A percentile compares a stretch with the other conserved stretches of the same genome.
Conservation (phyloP, 129 eudicot genomes). For the Flaveria bidentis region DNA sequence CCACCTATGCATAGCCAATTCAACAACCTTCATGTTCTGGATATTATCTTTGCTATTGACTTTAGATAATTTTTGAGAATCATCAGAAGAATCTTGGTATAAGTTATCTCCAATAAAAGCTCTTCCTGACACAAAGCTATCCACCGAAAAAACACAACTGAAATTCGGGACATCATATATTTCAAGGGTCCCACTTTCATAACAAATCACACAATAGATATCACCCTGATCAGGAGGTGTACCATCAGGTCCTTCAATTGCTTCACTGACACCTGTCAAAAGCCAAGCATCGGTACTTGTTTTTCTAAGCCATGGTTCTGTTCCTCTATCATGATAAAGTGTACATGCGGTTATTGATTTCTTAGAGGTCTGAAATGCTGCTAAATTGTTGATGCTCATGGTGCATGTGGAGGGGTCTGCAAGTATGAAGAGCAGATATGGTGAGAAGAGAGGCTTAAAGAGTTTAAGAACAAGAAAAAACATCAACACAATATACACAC, state of each 20-base stretch:
- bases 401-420: constrained; percentile 87
- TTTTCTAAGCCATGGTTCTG: constrained; percentile 93
- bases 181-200: constrained; percentile 81
- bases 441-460: not conserved
- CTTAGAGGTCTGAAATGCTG: constrained; percentile 66
- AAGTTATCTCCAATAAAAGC: constrained; percentile 59
- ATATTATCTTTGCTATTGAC: constrained; percentile 52
- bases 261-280: constrained; percentile 81
- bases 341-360: constrained; percentile 75
- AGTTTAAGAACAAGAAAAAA: constrained; percentile 7
- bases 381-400: constrained; percentile 53
- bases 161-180: constrained; percentile 87
- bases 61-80: constrained; percentile 33
- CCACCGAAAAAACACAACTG: constrained; percentile 68
- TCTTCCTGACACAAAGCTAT: constrained; percentile 81
- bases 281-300: constrained; percentile 99
- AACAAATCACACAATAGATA: constrained; percentile 79
- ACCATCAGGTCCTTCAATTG: constrained; percentile 89
- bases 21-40: constrained; percentile 69
- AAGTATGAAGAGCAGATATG: constrained; percentile 16
- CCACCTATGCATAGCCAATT: constrained; percentile 95
- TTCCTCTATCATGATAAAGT: constrained; percentile 89
- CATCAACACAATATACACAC: not conserved
- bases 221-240: constrained; percentile 83
- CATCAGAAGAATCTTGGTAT: constrained; percentile 40